phyloP scores from a whole-genome alignment of 495 filamentous ascomycete genomes.

The Penicillium salamii region DNA sequence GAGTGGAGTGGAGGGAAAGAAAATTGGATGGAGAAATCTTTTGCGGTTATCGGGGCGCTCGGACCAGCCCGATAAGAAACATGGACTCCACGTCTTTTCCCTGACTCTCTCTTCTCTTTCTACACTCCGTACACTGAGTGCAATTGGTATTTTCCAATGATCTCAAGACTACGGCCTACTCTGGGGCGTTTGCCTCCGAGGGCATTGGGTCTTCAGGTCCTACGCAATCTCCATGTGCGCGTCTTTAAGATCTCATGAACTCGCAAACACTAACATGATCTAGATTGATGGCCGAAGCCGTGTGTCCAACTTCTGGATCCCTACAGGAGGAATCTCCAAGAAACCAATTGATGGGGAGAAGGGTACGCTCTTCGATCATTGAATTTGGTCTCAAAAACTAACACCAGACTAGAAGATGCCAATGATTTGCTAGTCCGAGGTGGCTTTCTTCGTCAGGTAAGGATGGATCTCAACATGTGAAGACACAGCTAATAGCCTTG shows the following conservation, averaged over 20 bases:
- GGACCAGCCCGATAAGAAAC: constrained; percentile 32
- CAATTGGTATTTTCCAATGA: constrained; percentile 18
- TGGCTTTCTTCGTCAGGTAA: constrained; percentile 76
- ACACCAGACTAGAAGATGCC: constrained; percentile 52
- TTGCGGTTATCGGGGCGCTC: constrained; percentile 32
- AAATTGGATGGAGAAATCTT: constrained; percentile 33
- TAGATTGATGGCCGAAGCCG: constrained; percentile 59
- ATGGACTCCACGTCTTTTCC: no score
- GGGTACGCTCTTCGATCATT: constrained; percentile 14
- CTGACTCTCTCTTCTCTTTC: no score
- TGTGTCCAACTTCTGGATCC: constrained; percentile 73
- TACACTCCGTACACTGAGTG: no score
- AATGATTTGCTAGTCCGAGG: constrained; percentile 72
- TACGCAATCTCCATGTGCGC: constrained; percentile 24
- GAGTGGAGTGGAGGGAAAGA: constrained; percentile 17
- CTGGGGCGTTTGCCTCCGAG: constrained; percentile 8
- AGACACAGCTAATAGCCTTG: not conserved
- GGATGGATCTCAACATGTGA: not conserved
- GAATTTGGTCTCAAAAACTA: constrained; percentile 8
- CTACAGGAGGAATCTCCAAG: constrained; percentile 67
- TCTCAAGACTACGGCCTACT: constrained; percentile 5
- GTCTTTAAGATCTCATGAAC: not conserved
- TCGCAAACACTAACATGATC: constrained; percentile 10
- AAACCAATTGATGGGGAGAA: constrained; percentile 48
- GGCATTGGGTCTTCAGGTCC: constrained; percentile 8